phyloP scores from a whole-genome alignment of 164 flowering plant species.

The Annona squamosa region DNA sequence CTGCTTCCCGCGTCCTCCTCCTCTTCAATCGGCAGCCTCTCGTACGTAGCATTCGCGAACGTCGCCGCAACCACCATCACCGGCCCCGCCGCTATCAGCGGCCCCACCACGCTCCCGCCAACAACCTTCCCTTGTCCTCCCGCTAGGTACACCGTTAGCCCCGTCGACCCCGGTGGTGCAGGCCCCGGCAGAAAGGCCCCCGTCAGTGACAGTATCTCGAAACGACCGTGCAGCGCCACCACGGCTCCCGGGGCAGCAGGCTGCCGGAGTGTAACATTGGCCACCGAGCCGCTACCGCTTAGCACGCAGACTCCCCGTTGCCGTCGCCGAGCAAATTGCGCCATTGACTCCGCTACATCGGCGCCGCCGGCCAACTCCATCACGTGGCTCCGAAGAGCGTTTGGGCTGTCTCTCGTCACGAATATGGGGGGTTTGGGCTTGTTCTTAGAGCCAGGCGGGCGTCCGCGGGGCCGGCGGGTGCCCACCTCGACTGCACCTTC shows the following conservation, averaged over 20 bases:
- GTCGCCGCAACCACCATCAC: conserved; percentile 77
- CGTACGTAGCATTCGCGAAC: conserved; percentile 63
- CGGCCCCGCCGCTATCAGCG: conserved; percentile 64
- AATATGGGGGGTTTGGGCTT: conserved; percentile 71
- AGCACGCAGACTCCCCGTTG: conserved; percentile 71
- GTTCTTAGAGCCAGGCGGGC: conserved; percentile 67
- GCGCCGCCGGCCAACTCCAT: conserved; percentile 64
- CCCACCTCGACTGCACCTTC: conserved; percentile 67
- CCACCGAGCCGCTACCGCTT: conserved; percentile 63
- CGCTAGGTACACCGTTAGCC: conserved; percentile 62
- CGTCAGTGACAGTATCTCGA: conserved; percentile 60
- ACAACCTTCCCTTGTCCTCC: conserved; percentile 71
- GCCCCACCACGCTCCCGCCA: conserved; percentile 69
- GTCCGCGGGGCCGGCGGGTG: conserved; percentile 53
- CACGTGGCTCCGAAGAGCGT: conserved; percentile 67
- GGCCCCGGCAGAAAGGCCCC: conserved; percentile 77
- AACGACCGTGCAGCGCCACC: conserved; percentile 62
- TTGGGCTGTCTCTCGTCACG: conserved; percentile 74
- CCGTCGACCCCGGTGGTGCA: conserved; percentile 66
- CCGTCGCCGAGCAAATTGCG: conserved; percentile 54
- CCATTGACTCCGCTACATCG: conserved; percentile 59
- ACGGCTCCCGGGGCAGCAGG: conserved; percentile 63
- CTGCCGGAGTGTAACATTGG: conserved; percentile 60
- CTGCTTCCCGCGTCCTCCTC: conserved; percentile 25
- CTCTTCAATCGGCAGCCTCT: conserved; percentile 61